Conservation (phyloP, 352 stramenopile genomes). For the Lagenidium sp. region DNA sequence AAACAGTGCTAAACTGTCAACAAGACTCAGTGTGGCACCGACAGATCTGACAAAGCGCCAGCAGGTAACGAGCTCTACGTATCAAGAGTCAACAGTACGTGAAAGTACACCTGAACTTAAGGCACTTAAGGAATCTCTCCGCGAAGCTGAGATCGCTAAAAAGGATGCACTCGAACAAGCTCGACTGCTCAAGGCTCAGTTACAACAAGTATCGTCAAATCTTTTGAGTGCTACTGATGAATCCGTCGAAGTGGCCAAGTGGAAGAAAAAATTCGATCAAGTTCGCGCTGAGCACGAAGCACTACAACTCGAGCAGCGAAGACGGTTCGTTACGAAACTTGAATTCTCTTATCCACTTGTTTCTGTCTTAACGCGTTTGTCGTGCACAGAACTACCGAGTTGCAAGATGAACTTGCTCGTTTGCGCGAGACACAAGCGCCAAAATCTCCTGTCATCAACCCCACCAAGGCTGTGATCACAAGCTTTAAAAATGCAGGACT, state of each 20-base stretch:
- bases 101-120: no score
- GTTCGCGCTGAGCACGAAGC: slow-evolving; percentile 32
- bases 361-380: no score
- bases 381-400: no score
- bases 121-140: slow-evolving; percentile 12
- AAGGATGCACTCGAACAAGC: slow-evolving; percentile 46
- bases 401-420: slow-evolving; percentile 7
- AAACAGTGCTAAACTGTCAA: no score
- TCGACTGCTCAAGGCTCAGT: slow-evolving; percentile 25
- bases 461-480: no score
- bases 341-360: no score
- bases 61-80: background rate
- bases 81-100: no score
- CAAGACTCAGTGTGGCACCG: no score
- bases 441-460: background rate
- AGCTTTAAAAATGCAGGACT: slow-evolving; percentile 54
- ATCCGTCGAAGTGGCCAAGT: slow-evolving; percentile 26
- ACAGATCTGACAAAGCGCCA: background rate
- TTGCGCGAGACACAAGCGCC: background rate
- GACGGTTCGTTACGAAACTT: no score
- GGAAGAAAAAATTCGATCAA: slow-evolving; percentile 50
- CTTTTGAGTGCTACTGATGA: slow-evolving; percentile 15
- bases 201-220: slow-evolving; percentile 20
- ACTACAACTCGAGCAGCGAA: slow-evolving; percentile 27
- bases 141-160: slow-evolving; percentile 28